phyloP scores from a whole-genome alignment of 352 stramenopile genomes.

The Pythium phragmiticola region DNA sequence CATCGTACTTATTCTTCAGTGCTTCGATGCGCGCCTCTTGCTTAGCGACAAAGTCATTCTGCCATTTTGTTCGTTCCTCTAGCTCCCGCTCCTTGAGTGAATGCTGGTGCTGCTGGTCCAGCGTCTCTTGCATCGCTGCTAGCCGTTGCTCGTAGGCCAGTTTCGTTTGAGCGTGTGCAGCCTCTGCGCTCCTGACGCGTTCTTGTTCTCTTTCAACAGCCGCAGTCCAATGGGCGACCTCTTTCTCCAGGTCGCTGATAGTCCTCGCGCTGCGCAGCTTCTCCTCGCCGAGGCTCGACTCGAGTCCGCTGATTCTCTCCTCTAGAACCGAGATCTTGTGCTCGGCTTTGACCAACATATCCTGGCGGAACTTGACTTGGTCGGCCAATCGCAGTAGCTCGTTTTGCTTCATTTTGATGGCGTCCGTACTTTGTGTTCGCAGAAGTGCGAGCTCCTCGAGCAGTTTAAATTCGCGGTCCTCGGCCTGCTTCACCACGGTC shows the following conservation, averaged over 20 bases:
- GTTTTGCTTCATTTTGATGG: constrained; percentile 51
- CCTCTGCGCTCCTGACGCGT: constrained; percentile 31
- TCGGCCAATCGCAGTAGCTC: constrained; percentile 48
- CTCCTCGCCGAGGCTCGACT: constrained; percentile 40
- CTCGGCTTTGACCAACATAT: constrained; percentile 47
- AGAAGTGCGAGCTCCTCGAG: constrained; percentile 38
- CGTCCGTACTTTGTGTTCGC: constrained; percentile 38
- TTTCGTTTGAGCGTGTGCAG: constrained; percentile 32
- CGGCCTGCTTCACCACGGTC: constrained; percentile 3
- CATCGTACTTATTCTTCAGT: constrained; percentile 72
- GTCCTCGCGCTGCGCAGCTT: constrained; percentile 44
- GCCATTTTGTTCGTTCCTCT: constrained; percentile 57
- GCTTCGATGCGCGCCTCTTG: constrained; percentile 70
- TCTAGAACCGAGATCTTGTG: constrained; percentile 46
- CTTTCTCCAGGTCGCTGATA: constrained; percentile 48
- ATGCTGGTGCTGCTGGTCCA: constrained; percentile 52
- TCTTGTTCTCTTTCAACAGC: constrained; percentile 56
- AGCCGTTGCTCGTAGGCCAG: constrained; percentile 57
- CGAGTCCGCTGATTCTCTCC: constrained; percentile 31
- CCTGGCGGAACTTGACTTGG: constrained; percentile 61
- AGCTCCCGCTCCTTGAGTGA: constrained; percentile 53
- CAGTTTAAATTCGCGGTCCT: constrained; percentile 42
- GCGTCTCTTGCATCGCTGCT: constrained; percentile 39
- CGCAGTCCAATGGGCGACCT: constrained; percentile 44
- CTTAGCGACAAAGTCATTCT: constrained; percentile 66